phyloP scores from a whole-genome alignment of 1,284 basidiomycete species.

The Ustilago esculenta region DNA sequence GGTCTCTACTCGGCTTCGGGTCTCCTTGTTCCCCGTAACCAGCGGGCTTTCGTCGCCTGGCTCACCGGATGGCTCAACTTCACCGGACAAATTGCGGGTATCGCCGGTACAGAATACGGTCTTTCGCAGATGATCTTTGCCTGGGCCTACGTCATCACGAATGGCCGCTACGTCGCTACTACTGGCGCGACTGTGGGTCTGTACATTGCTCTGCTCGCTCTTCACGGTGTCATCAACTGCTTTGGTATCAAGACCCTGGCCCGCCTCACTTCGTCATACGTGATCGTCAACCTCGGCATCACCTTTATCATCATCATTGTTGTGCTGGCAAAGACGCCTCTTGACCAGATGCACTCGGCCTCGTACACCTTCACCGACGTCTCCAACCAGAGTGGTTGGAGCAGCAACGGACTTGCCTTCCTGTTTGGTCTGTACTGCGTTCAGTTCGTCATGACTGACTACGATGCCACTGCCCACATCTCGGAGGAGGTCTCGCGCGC shows the following conservation, averaged over 20 bases:
- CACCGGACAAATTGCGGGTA: constrained; percentile 83
- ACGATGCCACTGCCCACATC: constrained; percentile 79
- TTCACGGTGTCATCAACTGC: constrained; percentile 74
- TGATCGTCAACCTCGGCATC: constrained; percentile 83
- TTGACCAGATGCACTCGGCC: constrained; percentile 77
- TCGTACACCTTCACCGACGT: constrained; percentile 76
- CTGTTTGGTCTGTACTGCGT: constrained; percentile 87
- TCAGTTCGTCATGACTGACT: constrained; percentile 73
- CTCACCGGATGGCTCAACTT: constrained; percentile 76
- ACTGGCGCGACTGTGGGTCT: constrained; percentile 60
- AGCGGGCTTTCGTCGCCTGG: constrained; percentile 74
- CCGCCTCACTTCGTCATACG: constrained; percentile 79
- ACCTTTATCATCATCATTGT: constrained; percentile 77
- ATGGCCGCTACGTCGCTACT: constrained; percentile 51
- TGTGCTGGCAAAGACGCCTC: constrained; percentile 77
- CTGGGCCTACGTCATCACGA: constrained; percentile 69
- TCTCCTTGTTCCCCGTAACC: constrained; percentile 58
- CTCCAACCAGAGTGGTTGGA: constrained; percentile 80
- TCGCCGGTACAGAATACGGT: constrained; percentile 88
- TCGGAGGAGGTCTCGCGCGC: constrained; percentile 90
- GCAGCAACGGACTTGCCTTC: constrained; percentile 83
- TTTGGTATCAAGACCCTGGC: constrained; percentile 83
- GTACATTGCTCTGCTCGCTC: constrained; percentile 58
- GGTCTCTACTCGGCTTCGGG: constrained; percentile 74
- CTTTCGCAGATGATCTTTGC: constrained; percentile 88